Percentiles rank a stretch among this genome's conserved stretches.
Conservation (phyloP, 352 stramenopile genomes). For the Aphanomyces euteiches region DNA sequence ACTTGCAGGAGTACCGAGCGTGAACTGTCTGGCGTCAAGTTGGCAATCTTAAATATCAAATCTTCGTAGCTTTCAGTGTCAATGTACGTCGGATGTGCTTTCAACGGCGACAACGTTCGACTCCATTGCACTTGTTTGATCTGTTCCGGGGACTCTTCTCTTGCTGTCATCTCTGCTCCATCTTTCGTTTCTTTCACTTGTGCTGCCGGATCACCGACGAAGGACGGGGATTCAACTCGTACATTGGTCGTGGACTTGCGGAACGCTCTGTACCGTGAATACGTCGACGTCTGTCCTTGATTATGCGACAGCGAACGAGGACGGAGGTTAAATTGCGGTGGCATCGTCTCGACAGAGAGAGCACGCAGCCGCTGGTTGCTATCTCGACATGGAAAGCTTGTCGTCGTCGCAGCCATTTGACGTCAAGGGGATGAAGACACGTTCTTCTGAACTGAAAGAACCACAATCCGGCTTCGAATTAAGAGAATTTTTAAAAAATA, state of each 20-base stretch:
- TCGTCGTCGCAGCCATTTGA: not conserved
- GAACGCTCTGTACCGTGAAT: too few relatives aligned
- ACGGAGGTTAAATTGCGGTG: not conserved
- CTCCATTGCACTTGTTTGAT: conserved; percentile 12
- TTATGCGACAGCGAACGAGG: not conserved
- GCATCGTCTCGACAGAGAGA: conserved; percentile 2
- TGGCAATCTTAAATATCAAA: not conserved
- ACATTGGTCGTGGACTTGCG: too few relatives aligned
- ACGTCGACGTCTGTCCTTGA: not conserved
- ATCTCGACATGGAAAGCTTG: not conserved
- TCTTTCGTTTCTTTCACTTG: too few relatives aligned
- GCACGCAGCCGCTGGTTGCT: not conserved
- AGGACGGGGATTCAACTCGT: too few relatives aligned
- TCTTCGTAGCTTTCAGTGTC: conserved; percentile 9
- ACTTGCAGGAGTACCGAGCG: not conserved
- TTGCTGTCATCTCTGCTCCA: not conserved
- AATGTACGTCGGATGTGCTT: not conserved
- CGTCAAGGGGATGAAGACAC: too few relatives aligned
- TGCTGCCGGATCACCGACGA: too few relatives aligned
- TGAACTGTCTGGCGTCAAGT: not conserved
- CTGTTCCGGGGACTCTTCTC: not conserved
- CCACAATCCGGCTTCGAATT: too few relatives aligned
- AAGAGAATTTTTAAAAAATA: too few relatives aligned
- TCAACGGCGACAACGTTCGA: not conserved
- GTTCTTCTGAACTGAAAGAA: too few relatives aligned